Evolutionary conservation across 768 basidiomycete genomes (phyloP), one percentile per base, ranked within the genome.

Genomic region (Collybiopsis luxurians): DNA sequence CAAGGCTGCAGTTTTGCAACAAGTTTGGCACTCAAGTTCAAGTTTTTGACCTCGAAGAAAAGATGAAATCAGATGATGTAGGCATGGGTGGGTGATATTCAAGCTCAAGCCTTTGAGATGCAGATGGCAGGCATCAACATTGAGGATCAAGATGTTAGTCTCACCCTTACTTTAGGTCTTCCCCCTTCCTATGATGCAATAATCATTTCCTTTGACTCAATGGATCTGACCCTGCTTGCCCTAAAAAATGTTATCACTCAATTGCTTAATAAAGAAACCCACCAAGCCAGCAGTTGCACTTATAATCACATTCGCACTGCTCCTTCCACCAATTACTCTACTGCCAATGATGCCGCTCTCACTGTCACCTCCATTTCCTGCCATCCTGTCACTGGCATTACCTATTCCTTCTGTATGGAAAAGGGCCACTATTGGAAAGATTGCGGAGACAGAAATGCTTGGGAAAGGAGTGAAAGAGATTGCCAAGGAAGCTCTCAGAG

Each of bases 31-130:
- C 52, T 55, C 9, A 38, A 46, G 34, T 21, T 45, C 38, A 54
- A 49, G 39, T 61, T 61, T 39, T 49, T 58, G 26, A 53, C 45
- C 21, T 48, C 55, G 53, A 59, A 42, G 44, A 61, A 55, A 48
- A 21, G 19, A 28, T 48, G 47, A 43, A 39, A 46, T 17, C 58
- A 61, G 53, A 47, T 38, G 45, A 58, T 58, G 52, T 13, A 24
- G 51, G 27, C 15, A 12, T 60, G 60, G 60, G 53, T 60, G 39
- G 60, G 48, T 23, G 51, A 60, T 24, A 51, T 59, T 10, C 38
- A 60, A 27, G 34, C 43, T 30, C 57, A 51, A 17, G 57, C 57
- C 21, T 60, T 60, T 27, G 17, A 55, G 17, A 34, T 60, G 28
- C 11, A 58, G 34, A 44, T 44, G 38, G 60, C 51, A 12, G 57